Evolutionary conservation across 345 rosid genomes (phyloP).

Genomic region (Eutrema japonicum): DNA sequence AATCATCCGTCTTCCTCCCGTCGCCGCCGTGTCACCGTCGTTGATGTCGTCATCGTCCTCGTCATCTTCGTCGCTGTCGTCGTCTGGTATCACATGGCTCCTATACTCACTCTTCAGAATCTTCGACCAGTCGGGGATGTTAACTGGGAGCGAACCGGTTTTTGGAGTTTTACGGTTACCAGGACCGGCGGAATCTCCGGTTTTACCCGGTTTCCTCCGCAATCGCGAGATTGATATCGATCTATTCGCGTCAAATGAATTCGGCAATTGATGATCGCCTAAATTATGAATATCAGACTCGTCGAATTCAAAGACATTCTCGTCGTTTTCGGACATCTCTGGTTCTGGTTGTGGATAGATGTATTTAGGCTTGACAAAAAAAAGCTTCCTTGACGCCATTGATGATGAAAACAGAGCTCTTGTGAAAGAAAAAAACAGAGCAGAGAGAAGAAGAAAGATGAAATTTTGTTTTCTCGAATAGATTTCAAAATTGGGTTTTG

Average conservation of each 20-base stretch:
- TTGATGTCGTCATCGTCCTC: conserved; percentile 29
- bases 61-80: conserved; percentile 43
- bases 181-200: conserved; percentile 29
- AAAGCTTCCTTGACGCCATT: conserved; percentile 66
- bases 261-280: conserved; percentile 34
- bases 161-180: conserved; percentile 17
- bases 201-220: conserved; percentile 47
- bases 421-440: conserved; percentile 5
- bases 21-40: conserved; percentile 5
- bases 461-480: neutral
- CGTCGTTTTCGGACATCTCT: conserved; percentile 33
- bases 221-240: conserved; percentile 47
- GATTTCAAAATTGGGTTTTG: conserved; percentile 12
- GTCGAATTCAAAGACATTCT: conserved; percentile 55
- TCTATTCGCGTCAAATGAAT: conserved; percentile 45
- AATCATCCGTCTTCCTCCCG: conserved; percentile 33
- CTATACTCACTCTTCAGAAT: conserved; percentile 56
- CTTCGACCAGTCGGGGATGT: conserved; percentile 83
- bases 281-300: conserved; percentile 59
- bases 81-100: conserved; percentile 42
- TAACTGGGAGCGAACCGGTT: conserved; percentile 71
- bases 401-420: conserved; percentile 21
- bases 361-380: conserved; percentile 50
- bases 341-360: conserved; percentile 49
- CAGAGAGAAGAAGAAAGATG: neutral